Conservation (phyloP, 768 basidiomycete species). For the Dioszegia hungarica region DNA sequence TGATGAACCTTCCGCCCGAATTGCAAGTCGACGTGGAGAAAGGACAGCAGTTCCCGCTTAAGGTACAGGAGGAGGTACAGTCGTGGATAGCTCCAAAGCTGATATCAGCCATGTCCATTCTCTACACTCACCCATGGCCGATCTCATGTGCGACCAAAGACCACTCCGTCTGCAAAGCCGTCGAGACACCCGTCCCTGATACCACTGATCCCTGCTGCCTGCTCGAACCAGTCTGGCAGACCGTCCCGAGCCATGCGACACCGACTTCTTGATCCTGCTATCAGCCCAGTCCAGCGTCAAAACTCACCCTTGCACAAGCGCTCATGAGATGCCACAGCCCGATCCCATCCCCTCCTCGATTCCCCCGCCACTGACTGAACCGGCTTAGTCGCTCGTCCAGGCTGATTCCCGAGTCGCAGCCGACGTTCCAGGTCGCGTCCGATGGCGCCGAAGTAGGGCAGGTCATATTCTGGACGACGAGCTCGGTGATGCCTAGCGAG, state of each 20-base stretch:
- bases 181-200: conserved; percentile 77
- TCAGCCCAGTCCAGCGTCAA: neutral
- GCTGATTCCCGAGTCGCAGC: conserved; percentile 56
- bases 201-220: conserved; percentile 55
- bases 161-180: conserved; percentile 64
- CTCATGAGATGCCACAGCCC: conserved; percentile 89
- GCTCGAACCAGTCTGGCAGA: conserved; percentile 57
- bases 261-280: conserved; percentile 52
- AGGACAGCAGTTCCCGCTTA: conserved; percentile 64
- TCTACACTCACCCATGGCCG: conserved; percentile 33
- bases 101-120: conserved; percentile 48
- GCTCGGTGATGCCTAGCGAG: conserved; percentile 73
- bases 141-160: conserved; percentile 45
- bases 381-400: conserved; percentile 69
- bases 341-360: conserved; percentile 64
- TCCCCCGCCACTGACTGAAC: conserved; percentile 77
- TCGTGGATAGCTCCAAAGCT: conserved; percentile 77
- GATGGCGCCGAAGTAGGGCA: conserved; percentile 61
- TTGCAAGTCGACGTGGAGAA: conserved; percentile 59
- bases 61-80: conserved; percentile 63
- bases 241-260: conserved; percentile 79
- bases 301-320: conserved; percentile 37
- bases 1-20: conserved; percentile 67
- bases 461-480: conserved; percentile 64
- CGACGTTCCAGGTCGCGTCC: conserved; percentile 69